These are phyloP conservation scores for Coemansia sp. DNA, from an alignment of 192 early-diverging fungal genomes.

Conservation along the genomic window DNA sequence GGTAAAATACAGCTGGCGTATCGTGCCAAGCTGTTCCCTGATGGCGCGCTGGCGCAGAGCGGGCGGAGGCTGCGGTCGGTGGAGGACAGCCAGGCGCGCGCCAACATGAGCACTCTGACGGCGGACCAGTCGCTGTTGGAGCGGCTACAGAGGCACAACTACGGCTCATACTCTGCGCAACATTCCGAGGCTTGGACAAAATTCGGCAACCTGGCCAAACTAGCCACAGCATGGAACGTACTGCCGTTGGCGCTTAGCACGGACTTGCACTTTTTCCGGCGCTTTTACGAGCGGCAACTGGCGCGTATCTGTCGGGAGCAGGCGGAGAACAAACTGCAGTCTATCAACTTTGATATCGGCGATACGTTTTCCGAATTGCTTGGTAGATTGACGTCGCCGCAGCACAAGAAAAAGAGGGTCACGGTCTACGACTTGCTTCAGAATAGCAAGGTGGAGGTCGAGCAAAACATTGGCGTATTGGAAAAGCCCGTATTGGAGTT, in stretches of 20 bases:
- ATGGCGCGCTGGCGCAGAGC: conserved; percentile 28
- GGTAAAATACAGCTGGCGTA: conserved; percentile 38
- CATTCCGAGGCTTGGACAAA: conserved; percentile 8
- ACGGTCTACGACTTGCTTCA: conserved; percentile 44
- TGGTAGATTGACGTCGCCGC: conserved; percentile 21
- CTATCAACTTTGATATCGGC: conserved; percentile 50
- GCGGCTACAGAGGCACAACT: not conserved
- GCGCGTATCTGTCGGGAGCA: conserved; percentile 52
- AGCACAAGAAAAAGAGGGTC: conserved; percentile 30
- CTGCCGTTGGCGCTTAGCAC: conserved; percentile 42
- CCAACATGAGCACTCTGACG: not conserved
- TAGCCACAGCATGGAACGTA: conserved; percentile 49
- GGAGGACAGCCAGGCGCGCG: conserved; percentile 11
- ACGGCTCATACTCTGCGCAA: not conserved
- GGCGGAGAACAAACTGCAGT: conserved; percentile 52
- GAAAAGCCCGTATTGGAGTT: conserved; percentile 26
- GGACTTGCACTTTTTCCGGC: conserved; percentile 39
- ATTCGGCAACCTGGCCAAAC: conserved; percentile 30
- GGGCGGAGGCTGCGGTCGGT: conserved; percentile 39
- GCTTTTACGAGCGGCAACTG: conserved; percentile 47
- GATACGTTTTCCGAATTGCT: conserved; percentile 49
- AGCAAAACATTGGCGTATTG: conserved; percentile 13
- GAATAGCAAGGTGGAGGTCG: conserved; percentile 50
- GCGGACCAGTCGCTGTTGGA: not conserved
- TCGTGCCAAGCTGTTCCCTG: conserved; percentile 31